Evolutionary conservation across 2,329 filamentous ascomycete genomes (phyloP).

Genomic region (Aspergillus alliaceus): DNA sequence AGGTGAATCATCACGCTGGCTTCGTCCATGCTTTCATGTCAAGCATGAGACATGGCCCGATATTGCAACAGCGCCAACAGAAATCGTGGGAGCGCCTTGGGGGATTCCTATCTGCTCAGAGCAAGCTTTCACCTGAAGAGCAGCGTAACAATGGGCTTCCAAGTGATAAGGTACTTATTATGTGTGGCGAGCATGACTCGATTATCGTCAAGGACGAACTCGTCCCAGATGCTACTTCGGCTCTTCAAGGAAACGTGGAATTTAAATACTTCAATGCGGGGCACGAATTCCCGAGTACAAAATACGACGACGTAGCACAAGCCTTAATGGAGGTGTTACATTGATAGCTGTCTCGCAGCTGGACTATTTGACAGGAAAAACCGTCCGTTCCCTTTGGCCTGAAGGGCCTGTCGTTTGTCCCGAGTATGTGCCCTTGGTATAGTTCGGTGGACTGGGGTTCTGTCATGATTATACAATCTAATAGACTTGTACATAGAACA

Average conservation of each 20-base stretch:
- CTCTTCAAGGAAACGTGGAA: constrained; percentile 60
- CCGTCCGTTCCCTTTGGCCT: background rate
- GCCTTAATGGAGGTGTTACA: constrained; percentile 44
- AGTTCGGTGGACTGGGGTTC: background rate
- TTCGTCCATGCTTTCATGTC: constrained; percentile 72
- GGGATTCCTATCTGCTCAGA: constrained; percentile 47
- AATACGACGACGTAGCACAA: constrained; percentile 59
- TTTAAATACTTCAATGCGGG: constrained; percentile 61
- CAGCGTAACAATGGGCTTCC: constrained; percentile 34
- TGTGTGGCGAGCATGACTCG: constrained; percentile 66
- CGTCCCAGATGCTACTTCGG: constrained; percentile 58
- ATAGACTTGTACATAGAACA: constrained; percentile 11
- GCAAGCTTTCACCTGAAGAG: constrained; percentile 24
- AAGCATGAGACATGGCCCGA: constrained; percentile 68
- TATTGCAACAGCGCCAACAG: constrained; percentile 59
- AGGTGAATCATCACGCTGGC: constrained; percentile 64
- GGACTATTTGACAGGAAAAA: background rate
- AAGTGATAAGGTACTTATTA: constrained; percentile 58
- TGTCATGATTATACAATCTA: constrained; percentile 2
- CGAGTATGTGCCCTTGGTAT: background rate
- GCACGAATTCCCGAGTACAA: constrained; percentile 69
- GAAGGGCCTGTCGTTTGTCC: background rate
- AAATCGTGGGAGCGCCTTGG: constrained; percentile 62
- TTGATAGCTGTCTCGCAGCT: constrained; percentile 8
- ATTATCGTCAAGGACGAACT: constrained; percentile 68